A percentile compares a stretch with the other conserved stretches of the same genome.
phyloP scores from a whole-genome alignment of 2,329 filamentous ascomycete genomes.

The Ophiognomonia clavigignenti-juglandacearum region DNA sequence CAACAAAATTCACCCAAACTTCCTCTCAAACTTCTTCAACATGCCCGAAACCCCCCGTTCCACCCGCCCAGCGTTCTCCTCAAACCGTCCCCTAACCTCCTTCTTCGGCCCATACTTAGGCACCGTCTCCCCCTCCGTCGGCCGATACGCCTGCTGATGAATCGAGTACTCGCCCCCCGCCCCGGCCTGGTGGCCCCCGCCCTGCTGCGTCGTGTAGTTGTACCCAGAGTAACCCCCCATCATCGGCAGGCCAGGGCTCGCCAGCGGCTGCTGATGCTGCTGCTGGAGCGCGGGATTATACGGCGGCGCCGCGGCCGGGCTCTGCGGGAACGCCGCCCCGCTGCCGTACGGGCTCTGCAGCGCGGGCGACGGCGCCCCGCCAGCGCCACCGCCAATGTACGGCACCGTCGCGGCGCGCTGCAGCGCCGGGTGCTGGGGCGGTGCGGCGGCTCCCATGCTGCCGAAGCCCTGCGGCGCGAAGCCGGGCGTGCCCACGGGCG shows the following conservation, averaged over 20 bases:
- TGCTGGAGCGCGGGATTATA: slow-evolving; percentile 27
- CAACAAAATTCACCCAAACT: slow-evolving; percentile 51
- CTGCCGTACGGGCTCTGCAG: slow-evolving; percentile 39
- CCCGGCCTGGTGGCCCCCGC: slow-evolving; percentile 19
- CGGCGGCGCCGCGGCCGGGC: slow-evolving; percentile 39
- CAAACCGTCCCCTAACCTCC: slow-evolving; percentile 49
- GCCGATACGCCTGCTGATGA: slow-evolving; percentile 66
- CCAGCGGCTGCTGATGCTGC: slow-evolving; percentile 23
- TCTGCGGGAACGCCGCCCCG: slow-evolving; percentile 34
- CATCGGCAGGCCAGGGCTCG: slow-evolving; percentile 33
- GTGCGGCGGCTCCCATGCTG: slow-evolving; percentile 20
- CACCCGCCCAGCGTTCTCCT: slow-evolving; percentile 60
- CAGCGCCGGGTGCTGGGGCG: slow-evolving; percentile 37
- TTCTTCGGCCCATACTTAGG: slow-evolving; percentile 39
- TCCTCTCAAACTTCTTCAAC: slow-evolving; percentile 76
- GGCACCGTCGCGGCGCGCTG: slow-evolving; percentile 48
- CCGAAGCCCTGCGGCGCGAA: slow-evolving; percentile 39
- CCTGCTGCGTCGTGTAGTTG: slow-evolving; percentile 30
- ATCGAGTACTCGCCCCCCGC: slow-evolving; percentile 46
- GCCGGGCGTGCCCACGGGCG: slow-evolving; percentile 31
- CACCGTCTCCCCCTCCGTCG: slow-evolving; percentile 55
- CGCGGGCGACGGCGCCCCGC: slow-evolving; percentile 34
- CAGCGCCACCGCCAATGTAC: slow-evolving; percentile 36
- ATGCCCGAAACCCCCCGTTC: slow-evolving; percentile 68
- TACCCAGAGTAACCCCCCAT: slow-evolving; percentile 53